Conservation (phyloP, 805 yeast species). For the Candida coleopterorum region DNA sequence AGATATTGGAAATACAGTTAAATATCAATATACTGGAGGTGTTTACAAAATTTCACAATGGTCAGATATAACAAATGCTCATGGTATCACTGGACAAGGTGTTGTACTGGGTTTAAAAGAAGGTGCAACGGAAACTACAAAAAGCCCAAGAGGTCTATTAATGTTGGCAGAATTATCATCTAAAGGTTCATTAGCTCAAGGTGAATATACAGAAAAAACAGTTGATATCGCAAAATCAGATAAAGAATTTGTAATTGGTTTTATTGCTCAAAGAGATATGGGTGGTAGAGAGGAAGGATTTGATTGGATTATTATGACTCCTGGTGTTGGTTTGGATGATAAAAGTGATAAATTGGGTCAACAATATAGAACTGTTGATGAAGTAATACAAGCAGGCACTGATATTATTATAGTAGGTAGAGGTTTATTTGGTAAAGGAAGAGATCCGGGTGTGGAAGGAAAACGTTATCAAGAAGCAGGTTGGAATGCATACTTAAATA, state of each 20-base stretch:
- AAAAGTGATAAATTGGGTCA: conserved; percentile 95
- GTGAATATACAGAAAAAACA: conserved; percentile 82
- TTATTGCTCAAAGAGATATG: conserved; percentile 89
- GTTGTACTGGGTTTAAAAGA: conserved; percentile 83
- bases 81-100: conserved; percentile 94
- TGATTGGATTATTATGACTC: conserved; percentile 96
- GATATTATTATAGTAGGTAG: conserved; percentile 98
- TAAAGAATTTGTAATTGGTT: conserved; percentile 89
- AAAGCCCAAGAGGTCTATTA: conserved; percentile 81
- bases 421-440: conserved; percentile 90
- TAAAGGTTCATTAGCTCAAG: conserved; percentile 89
- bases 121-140: conserved; percentile 66
- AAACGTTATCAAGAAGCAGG: conserved; percentile 89
- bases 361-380: conserved; percentile 89
- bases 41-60: conserved; percentile 84
- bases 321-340: conserved; percentile 97
- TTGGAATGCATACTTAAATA: conserved; percentile 79
- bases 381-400: conserved; percentile 79
- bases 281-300: conserved; percentile 79
- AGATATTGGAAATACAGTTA: conserved; percentile 96
- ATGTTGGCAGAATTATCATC: conserved; percentile 96
- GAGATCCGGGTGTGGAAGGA: conserved; percentile 87
- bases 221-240: conserved; percentile 87
- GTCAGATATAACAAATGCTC: conserved; percentile 98
- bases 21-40: conserved; percentile 89